Evolutionary conservation across 768 basidiomycete genomes (phyloP).

Genomic region (Daedaleopsis sinensis): DNA sequence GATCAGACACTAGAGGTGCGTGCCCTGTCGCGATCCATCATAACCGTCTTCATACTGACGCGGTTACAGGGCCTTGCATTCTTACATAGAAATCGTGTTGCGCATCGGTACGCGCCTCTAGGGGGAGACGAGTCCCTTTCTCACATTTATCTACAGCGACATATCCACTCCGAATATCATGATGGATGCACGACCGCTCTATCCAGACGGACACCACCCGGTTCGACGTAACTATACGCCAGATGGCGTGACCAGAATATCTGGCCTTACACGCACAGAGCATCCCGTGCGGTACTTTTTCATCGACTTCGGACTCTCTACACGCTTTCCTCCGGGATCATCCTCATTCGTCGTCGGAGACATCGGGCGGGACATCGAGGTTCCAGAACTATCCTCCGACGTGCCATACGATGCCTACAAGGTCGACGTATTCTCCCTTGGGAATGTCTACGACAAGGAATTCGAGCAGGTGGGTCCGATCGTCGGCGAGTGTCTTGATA

Average conservation of each 20-base stretch:
- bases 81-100: slow-evolving; percentile 18
- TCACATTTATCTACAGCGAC: slow-evolving; percentile 4
- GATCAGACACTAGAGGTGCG: too few species aligned
- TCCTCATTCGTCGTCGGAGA: slow-evolving; percentile 14
- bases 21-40: neutral
- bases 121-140: neutral
- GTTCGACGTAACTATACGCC: too few species aligned
- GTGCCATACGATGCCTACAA: too few species aligned
- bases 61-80: slow-evolving; percentile 17
- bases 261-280: neutral
- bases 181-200: too few species aligned
- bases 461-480: too few species aligned
- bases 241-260: too few species aligned
- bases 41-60: neutral
- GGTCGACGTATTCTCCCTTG: too few species aligned
- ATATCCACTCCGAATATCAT: slow-evolving; percentile 13
- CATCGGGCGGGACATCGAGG: slow-evolving; percentile 23
- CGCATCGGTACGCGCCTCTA: slow-evolving; percentile 17
- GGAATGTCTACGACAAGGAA: too few species aligned
- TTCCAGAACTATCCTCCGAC: slow-evolving; percentile 29
- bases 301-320: slow-evolving; percentile 29
- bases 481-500: too few species aligned
- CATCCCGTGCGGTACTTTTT: slow-evolving; percentile 28
- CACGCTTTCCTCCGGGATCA: too few species aligned
- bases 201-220: too few species aligned